Base-by-base conservation (phyloP, 768 basidiomycete species). In the Pholiota conissans region DNA sequence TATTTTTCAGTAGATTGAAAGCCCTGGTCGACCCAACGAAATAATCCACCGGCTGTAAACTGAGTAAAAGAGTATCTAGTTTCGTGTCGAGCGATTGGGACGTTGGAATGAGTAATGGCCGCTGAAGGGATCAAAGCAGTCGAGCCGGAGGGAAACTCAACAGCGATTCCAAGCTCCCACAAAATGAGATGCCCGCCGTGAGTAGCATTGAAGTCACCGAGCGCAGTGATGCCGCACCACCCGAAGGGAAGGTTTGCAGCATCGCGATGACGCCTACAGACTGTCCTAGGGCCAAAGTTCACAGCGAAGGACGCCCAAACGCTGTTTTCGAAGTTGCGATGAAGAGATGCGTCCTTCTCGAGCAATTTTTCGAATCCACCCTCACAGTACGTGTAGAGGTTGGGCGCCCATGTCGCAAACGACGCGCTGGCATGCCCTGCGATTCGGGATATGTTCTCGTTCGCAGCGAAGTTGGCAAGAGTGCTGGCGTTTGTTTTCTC, bases 61-160 rank as follows among this genome's bases (percentile, higher is more conserved):
- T 62, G 58, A 3, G 58, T 62, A 29, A 62, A 56, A 2, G 61
- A 59, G 50, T 30, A 52, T 14, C 61, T 18, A 3, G 18, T 20
- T 24, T 62, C 50, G 14, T 32, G 18, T 9, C 20, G 20, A 2
- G 28, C 28, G 32, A 62, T 56, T 2, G 53, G 29, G 5, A 42
- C 49, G 46, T 62, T 62, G 28, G 39, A 52, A 28, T 62, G 58
- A 7, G 49, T 32, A 9, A 62, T 22, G 10, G 55, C 35, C 5
- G 61, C 61, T 2, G 61, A 62, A 5, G 49, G 61, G 16, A 62
- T 49, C 5, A 61, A 24, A 22, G 52, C 47, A 29, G 52, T 58
- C 1, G 57, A 58, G 10, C 49, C 37, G 22, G 51, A 30, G 11
- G 57, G 57, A 20, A 58, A 58, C 40, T 58, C 50, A 16, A 58